Evolutionary conservation across 2,329 filamentous ascomycete species (phyloP), one percentile per base, ranked within the genome.

Genomic region (Fusarium sp.): DNA sequence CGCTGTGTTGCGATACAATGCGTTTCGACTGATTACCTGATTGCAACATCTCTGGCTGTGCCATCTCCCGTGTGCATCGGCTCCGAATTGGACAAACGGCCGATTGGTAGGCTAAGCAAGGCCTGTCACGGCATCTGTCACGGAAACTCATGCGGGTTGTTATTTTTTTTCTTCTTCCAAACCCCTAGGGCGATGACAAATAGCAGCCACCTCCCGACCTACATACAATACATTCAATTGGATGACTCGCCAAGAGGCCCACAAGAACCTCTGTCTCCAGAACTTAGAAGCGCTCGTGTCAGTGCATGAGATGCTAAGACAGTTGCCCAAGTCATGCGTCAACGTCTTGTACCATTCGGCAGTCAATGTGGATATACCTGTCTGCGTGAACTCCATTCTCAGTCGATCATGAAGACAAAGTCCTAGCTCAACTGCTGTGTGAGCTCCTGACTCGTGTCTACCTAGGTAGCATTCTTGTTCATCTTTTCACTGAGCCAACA

Each of bases 51-150:
- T 59, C 62, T 39, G 22, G 22, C 51, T 57, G 36, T 38, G 30
- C 51, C 51, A 57, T 68, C 51, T 35, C 54, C 42, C 51, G 41
- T n/a, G 28, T 20, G 36, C 20, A 55, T 71, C 70, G 70, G 70
- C 61, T 73, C 70, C 70, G 70, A 72, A 47, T 50, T 59, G 60
- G 44, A 57, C 35, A 53, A 56, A 60, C 65, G 53, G 61, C 70
- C 65, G 70, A 73, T 57, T 53, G 56, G 33, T 63, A 42, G 30
- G 26, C 26, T 45, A 33, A 45, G 61, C 61, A 64, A 64, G 41
- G 38, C 31, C 54, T 58, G 36, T 50, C 69, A 45, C 53, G 56
- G 68, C 53, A 68, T 56, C 38, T 58, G 56, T 45, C 53, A 30
- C 20, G 51, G 7, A 50, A 50, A 28, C 26, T 30, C 16, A 44